phyloP scores from a whole-genome alignment of 2,329 filamentous ascomycete genomes.

The Fusarium xyrophilum region DNA sequence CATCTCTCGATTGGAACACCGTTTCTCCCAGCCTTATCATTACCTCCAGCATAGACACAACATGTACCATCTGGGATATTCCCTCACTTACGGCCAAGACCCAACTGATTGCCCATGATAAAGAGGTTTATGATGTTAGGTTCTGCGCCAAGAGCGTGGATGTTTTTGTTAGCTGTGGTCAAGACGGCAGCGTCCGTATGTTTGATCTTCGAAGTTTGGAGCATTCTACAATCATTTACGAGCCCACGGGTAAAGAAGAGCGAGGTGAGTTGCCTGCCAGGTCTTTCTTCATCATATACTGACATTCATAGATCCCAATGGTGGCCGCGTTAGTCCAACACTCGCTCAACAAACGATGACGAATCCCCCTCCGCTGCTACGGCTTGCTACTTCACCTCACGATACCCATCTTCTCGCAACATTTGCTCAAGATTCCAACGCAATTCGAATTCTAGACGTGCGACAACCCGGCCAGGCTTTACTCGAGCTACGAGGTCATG shows the following conservation, averaged over 20 bases:
- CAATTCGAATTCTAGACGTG: constrained; percentile 94
- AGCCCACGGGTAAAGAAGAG: constrained; percentile 87
- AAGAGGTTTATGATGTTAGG: constrained; percentile 97
- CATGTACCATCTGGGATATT: constrained; percentile 99
- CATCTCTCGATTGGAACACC: constrained; percentile 97
- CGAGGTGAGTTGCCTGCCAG: constrained; percentile 59
- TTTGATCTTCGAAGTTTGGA: constrained; percentile 96
- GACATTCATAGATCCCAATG: constrained; percentile 56
- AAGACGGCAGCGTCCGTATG: constrained; percentile 97
- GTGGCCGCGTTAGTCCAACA: constrained; percentile 73
- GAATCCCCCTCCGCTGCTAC: constrained; percentile 77
- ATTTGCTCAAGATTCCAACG: constrained; percentile 89
- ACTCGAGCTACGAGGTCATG: constrained; percentile 89
- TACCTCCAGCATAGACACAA: constrained; percentile 98
- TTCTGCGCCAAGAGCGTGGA: constrained; percentile 99
- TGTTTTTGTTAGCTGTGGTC: constrained; percentile 96
- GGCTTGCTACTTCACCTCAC: constrained; percentile 89
- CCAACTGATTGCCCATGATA: constrained; percentile 97
- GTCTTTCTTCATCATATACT: neutral
- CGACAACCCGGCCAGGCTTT: constrained; percentile 95
- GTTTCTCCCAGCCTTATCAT: constrained; percentile 97
- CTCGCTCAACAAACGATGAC: constrained; percentile 78
- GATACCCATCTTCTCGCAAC: constrained; percentile 96
- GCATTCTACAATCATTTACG: constrained; percentile 98
- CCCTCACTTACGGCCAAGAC: constrained; percentile 97